phyloP scores from a whole-genome alignment of 331 rosid species.

The Pyracantha coccinea region DNA sequence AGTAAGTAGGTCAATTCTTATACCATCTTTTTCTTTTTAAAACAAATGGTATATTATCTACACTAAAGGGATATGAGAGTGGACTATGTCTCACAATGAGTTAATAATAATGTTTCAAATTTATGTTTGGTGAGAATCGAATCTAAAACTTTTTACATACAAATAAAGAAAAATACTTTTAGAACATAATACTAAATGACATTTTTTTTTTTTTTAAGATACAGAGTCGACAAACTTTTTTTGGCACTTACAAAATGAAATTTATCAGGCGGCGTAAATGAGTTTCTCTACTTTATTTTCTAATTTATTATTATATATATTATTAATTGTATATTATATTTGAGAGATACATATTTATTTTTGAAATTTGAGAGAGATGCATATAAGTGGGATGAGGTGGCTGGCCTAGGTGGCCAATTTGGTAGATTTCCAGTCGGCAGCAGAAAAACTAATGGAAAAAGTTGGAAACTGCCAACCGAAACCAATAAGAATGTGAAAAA shows the following conservation, averaged over 20 bases:
- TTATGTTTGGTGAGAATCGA: too few species aligned
- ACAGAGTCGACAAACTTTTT: background rate
- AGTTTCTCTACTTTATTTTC: background rate
- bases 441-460: background rate
- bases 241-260: background rate
- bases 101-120: too few species aligned
- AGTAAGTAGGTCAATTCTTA: too few species aligned
- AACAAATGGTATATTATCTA: too few species aligned
- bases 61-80: too few species aligned
- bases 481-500: background rate
- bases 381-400: background rate
- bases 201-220: background rate
- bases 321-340: background rate
- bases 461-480: background rate
- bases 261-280: background rate
- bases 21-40: too few species aligned
- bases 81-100: rapidly evolving
- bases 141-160: too few species aligned
- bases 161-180: too few species aligned
- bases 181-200: rapidly evolving
- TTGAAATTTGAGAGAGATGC: background rate
- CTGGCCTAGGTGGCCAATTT: background rate
- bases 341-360: background rate
- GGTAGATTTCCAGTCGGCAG: background rate
- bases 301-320: background rate